Base-by-base conservation (phyloP, 169 alveolate species). In the Neospora caninum region DNA sequence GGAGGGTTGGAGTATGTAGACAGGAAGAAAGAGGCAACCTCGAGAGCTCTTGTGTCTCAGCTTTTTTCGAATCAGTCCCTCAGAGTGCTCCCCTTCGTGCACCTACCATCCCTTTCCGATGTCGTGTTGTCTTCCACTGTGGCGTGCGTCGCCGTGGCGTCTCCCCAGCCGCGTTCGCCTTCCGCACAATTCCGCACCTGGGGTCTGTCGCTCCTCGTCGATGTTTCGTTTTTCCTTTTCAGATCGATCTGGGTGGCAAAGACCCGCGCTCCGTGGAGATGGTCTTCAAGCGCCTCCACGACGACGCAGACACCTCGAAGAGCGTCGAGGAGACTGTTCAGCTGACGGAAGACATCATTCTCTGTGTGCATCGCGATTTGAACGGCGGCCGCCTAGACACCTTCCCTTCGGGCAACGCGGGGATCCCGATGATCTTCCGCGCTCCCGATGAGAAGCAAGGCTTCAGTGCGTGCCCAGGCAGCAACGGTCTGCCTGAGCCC, bases 341-440 rank as follows among this genome's bases (percentile, higher is more conserved):
- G 29, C 41, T 78, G 20, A 78, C 86, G n/a, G 86, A 78, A n/a
- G 86, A 78, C 45, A n/a, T 78, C 86, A 78, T 78, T n/a, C 45
- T 78, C 39, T 78, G 39, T 4, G 86, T 78, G 86, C n/a, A 78
- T 43, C 86, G 86, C 45, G 86, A 38, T 25, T n/a, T 78, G 86
- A n/a, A 38, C 86, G 86, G 86, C 39, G 86, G 86, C 2, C 86
- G 42, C 27, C 86, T 78, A 4, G 42, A 78, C 9, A 20, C 27
- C 49, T 78, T 78, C 86, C 45, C 86, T 13, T 78, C 86, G 20
- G 86, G 86, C n/a, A 78, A 38, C 45, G 86, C n/a, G 45, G 86
- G 86, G 27, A 78, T 78, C 31, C 86, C 86, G 45, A 78, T 78
- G 86, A n/a, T 78, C 39, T 78, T 29, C 86, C 39, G 86, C 7